Percentiles rank a stretch among this genome's conserved stretches.
phyloP scores from a whole-genome alignment of 331 rosid genomes.

The Acacia concinna region DNA sequence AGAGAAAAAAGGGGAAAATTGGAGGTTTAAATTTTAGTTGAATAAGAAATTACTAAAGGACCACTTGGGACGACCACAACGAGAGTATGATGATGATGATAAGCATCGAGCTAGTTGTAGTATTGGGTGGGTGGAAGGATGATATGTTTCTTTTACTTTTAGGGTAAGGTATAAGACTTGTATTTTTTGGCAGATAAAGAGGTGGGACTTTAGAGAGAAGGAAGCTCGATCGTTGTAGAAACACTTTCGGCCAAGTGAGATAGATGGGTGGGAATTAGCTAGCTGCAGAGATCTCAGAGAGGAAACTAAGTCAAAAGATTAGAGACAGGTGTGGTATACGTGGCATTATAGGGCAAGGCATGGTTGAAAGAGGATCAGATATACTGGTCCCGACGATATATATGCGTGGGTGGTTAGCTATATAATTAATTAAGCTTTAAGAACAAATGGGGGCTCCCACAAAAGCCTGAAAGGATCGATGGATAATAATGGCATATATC shows the following conservation, averaged over 20 bases:
- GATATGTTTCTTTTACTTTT: background rate
- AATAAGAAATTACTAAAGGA: background rate
- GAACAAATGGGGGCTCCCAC: background rate
- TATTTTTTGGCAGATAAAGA: background rate
- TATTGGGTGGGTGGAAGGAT: background rate
- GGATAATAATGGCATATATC: background rate
- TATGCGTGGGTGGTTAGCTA: background rate
- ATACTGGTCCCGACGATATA: background rate
- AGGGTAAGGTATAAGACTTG: background rate
- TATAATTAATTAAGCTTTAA: background rate
- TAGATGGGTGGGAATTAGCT: background rate
- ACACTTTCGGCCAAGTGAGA: background rate
- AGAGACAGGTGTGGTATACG: background rate
- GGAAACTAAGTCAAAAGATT: background rate
- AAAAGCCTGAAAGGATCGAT: background rate
- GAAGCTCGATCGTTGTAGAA: background rate
- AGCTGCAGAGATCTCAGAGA: background rate
- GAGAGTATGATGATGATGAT: background rate
- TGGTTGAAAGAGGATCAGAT: background rate
- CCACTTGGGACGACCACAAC: background rate
- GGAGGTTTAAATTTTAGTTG: background rate
- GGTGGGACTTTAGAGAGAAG: background rate
- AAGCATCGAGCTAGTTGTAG: background rate
- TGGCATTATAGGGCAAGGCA: background rate
- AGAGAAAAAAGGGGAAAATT: background rate